A percentile compares a stretch with the other conserved stretches of the same genome.
These are phyloP conservation scores for Amaranthus hypochondriacus DNA, from an alignment of 148 eudicot genomes.

Conservation along the genomic window DNA sequence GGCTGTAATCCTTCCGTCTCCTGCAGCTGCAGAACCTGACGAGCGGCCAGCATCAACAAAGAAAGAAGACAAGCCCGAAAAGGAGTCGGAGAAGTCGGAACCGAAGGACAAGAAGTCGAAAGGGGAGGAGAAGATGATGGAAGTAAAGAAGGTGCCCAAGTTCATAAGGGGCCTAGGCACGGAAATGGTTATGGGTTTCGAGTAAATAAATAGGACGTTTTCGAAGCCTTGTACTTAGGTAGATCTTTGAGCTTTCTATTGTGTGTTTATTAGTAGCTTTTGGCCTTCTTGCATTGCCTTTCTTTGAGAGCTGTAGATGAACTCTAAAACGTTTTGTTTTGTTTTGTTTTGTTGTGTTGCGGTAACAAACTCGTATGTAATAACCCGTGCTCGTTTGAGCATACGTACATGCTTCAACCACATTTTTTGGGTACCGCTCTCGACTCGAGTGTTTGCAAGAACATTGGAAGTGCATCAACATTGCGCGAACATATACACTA, in stretches of 20 bases:
- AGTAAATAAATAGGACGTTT: slow-evolving; percentile 12
- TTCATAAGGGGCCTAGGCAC: slow-evolving; percentile 25
- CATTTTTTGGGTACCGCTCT: too few species aligned
- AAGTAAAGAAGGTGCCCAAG: slow-evolving; percentile 14
- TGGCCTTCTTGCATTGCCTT: background rate
- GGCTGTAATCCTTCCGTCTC: slow-evolving; percentile 53
- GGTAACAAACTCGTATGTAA: too few species aligned
- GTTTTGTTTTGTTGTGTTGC: too few species aligned
- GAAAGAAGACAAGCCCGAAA: background rate
- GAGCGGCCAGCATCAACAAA: background rate
- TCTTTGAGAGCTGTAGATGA: too few species aligned
- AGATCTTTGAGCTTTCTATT: background rate
- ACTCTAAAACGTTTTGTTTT: too few species aligned
- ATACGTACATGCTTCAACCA: too few species aligned
- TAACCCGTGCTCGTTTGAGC: too few species aligned
- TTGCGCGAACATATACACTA: too few species aligned
- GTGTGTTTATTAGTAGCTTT: background rate
- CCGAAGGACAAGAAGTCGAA: slow-evolving; percentile 3
- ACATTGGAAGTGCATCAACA: too few species aligned
- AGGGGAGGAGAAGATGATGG: background rate
- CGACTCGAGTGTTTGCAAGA: too few species aligned
- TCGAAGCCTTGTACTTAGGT: background rate
- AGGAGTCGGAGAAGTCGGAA: background rate
- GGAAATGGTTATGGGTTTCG: slow-evolving; percentile 38
- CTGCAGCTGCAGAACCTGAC: slow-evolving; percentile 43